Conservation (phyloP, 2,329 filamentous ascomycete species). For the Hyphodiscus sp. region DNA sequence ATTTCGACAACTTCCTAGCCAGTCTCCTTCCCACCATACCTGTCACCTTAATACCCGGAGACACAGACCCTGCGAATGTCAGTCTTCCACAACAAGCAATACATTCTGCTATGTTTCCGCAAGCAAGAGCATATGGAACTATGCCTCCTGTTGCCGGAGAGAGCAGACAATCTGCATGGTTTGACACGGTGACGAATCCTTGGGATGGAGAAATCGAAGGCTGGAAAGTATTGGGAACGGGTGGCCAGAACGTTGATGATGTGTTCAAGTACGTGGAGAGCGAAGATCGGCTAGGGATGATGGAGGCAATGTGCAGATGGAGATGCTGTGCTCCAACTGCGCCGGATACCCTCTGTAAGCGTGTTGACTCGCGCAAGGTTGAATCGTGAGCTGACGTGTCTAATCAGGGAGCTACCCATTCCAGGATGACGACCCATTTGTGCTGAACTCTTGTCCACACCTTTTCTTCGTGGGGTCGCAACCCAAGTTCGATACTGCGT, state of each 20-base stretch:
- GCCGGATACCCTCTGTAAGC: slow-evolving; percentile 86
- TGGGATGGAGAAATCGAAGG: slow-evolving; percentile 89
- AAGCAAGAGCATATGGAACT: slow-evolving; percentile 60
- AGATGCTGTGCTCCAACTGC: slow-evolving; percentile 86
- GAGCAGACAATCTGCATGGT: slow-evolving; percentile 57
- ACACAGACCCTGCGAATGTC: slow-evolving; percentile 79
- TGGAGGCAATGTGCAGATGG: slow-evolving; percentile 94
- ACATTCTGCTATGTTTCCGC: slow-evolving; percentile 85
- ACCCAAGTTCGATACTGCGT: slow-evolving; percentile 65
- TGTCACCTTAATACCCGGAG: slow-evolving; percentile 81
- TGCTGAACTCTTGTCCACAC: slow-evolving; percentile 79
- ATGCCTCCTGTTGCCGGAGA: slow-evolving; percentile 29
- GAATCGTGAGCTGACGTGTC: neutral
- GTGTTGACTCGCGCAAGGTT: slow-evolving; percentile 13
- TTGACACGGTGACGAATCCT: slow-evolving; percentile 87
- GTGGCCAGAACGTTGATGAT: slow-evolving; percentile 90
- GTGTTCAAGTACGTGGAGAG: slow-evolving; percentile 84
- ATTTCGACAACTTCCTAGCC: slow-evolving; percentile 77
- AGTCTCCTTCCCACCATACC: slow-evolving; percentile 79
- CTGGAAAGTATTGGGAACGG: slow-evolving; percentile 78
- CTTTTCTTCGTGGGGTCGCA: slow-evolving; percentile 88
- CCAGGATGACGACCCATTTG: slow-evolving; percentile 86
- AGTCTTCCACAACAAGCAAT: slow-evolving; percentile 90
- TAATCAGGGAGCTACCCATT: slow-evolving; percentile 84
- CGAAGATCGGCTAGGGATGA: slow-evolving; percentile 74